Percentiles rank a stretch among this genome's conserved stretches.
These are phyloP conservation scores for Backusella sp. DNA, from an alignment of 192 early-diverging fungal species.

Conservation along the genomic window DNA sequence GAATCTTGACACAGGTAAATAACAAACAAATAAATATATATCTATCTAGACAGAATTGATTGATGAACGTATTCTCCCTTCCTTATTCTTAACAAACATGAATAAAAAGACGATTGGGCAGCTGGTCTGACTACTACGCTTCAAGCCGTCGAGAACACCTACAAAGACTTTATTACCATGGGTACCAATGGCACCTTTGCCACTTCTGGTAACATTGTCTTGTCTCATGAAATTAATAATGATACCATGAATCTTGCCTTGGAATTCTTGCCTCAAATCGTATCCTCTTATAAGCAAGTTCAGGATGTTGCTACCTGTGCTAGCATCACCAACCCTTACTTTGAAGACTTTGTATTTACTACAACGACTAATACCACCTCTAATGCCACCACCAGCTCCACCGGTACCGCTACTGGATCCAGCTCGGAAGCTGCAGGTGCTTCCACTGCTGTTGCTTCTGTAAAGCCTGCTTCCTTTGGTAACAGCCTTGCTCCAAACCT, in stretches of 20 bases:
- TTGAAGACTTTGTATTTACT: slow-evolving; percentile 21
- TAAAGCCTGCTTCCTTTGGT: neutral
- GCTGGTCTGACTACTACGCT: slow-evolving; percentile 9
- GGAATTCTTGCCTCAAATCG: slow-evolving; percentile 35
- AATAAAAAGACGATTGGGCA: slow-evolving; percentile 18
- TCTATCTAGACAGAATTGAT: no score
- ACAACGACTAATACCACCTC: neutral
- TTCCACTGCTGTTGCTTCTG: neutral
- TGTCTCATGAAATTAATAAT: slow-evolving; percentile 38
- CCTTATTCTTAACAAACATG: no score
- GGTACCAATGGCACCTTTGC: slow-evolving; percentile 28
- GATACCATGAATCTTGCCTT: slow-evolving; percentile 36
- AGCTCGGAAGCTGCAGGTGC: neutral
- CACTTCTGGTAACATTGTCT: slow-evolving; percentile 28
- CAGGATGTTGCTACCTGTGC: slow-evolving; percentile 29
- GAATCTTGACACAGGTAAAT: slow-evolving; percentile 23
- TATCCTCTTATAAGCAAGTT: slow-evolving; percentile 26
- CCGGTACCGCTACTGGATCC: neutral
- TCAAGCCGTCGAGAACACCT: slow-evolving; percentile 17
- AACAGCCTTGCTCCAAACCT: neutral
- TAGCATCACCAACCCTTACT: slow-evolving; percentile 34
- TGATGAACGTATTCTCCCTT: no score
- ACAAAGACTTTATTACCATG: slow-evolving; percentile 23
- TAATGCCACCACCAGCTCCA: neutral
- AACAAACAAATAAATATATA: no score